Evolutionary conservation across 1,284 basidiomycete genomes (phyloP), one percentile per base, ranked within the genome.

Genomic region (Trichosporon coremiiforme): DNA sequence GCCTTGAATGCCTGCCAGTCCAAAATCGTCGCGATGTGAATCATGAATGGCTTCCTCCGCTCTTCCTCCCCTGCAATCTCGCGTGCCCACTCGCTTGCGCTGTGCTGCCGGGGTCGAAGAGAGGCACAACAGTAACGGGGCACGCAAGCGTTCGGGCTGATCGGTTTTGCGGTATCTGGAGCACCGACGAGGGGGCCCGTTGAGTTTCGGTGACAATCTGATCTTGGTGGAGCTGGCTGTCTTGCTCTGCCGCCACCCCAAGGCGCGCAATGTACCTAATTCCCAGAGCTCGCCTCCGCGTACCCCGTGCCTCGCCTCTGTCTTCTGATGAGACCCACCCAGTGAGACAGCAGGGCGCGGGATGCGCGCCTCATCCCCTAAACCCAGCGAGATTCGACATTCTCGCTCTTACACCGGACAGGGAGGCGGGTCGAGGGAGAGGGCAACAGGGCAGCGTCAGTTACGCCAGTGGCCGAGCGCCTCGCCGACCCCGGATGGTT

Each of bases 291-390:
- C 20, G 20, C 47, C 20, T 20, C 47, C 20, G 47, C 47, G 47
- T 53, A 53, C 47, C 47, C 47, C n/a, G 47, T 53, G 47, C 47
- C 47, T 53, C 47, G 47, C 47, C 17, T 53, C 45, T 53, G 47
- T 53, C 20, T n/a, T 53, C 47, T 53, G 47, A 53, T 22, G 47
- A 22, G 10, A 20, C 47, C 47, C 5, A 20, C 47, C 47, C 47
- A 53, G 22, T 53, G 47, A 53, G 1, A 22, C 47, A 10, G 47
- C 47, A 53, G 20, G 10, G 45, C n/a, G 45, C n/a, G 45, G 45
- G 17, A 33, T n/a, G 47, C 13, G 47, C 47, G 47, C 47, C 20
- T 53, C 47, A 53, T 53, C 47, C 4, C 41, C 20, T 20, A 9
- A 53, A 15, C 47, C 47, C 41, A 45, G 41, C 17, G 36, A 38